Conservation (phyloP, 78 protist genomes). For the Tieghemostelium lacteum region DNA sequence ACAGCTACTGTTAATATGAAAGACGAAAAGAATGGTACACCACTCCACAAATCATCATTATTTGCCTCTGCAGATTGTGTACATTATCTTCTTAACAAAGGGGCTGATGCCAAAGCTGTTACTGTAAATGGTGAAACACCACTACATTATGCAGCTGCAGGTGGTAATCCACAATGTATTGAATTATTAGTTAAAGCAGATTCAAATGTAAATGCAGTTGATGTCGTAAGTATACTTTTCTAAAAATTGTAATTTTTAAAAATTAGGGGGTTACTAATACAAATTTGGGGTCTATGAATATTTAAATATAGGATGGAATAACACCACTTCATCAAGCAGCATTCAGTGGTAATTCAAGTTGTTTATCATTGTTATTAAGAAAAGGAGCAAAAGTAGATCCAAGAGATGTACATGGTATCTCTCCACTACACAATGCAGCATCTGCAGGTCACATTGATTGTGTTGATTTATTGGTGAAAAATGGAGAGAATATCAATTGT, state of each 20-base stretch:
- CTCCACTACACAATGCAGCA: conserved; percentile 82
- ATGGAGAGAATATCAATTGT: conserved; percentile 72
- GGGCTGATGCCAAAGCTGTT: conserved; percentile 61
- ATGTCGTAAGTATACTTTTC: conserved; percentile 33
- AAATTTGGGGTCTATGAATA: not conserved
- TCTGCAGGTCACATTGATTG: conserved; percentile 76
- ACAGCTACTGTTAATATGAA: conserved; percentile 66
- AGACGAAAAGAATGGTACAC: conserved; percentile 79
- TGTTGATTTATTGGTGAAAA: conserved; percentile 61
- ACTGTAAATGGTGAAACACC: conserved; percentile 75
- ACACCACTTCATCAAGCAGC: conserved; percentile 84
- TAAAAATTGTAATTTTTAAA: not conserved
- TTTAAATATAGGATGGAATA: conserved; percentile 44
- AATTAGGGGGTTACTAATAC: not conserved
- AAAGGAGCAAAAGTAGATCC: conserved; percentile 83
- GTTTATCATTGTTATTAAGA: conserved; percentile 59
- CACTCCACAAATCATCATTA: conserved; percentile 71
- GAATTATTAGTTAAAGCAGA: conserved; percentile 60
- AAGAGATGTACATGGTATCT: conserved; percentile 78
- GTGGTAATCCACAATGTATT: conserved; percentile 71
- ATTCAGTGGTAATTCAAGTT: conserved; percentile 66
- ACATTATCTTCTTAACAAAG: conserved; percentile 10
- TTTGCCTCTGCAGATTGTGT: conserved; percentile 74
- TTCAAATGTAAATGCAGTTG: conserved; percentile 64
- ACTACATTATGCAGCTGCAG: conserved; percentile 71